Percentiles rank a stretch among this genome's conserved stretches.
phyloP scores from a whole-genome alignment of 129 eudicot species.

The Pulicaria dysenterica region DNA sequence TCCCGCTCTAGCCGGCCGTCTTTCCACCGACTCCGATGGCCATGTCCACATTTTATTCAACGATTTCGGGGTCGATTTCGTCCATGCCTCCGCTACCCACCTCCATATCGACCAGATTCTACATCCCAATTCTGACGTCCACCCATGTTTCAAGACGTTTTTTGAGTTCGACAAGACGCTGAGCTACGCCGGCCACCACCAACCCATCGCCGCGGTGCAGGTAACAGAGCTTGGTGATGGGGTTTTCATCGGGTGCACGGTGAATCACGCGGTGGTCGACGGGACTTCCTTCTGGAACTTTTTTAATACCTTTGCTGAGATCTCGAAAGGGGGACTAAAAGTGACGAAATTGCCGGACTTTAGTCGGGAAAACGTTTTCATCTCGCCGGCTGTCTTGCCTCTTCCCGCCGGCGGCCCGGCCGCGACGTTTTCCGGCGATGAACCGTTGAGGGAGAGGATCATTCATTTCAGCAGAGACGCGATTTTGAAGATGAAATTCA shows the following conservation, averaged over 20 bases:
- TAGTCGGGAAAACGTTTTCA: conserved; percentile 57
- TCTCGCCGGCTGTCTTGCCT: conserved; percentile 57
- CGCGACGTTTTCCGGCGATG: conserved; percentile 76
- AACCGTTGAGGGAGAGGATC: conserved; percentile 68
- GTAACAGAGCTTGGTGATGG: conserved; percentile 76
- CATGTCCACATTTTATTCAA: conserved; percentile 63
- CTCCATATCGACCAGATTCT: conserved; percentile 24
- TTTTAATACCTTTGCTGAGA: conserved; percentile 78
- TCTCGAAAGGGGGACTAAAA: conserved; percentile 43
- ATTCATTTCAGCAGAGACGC: conserved; percentile 75
- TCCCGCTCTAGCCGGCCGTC: conserved; percentile 81
- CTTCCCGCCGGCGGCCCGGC: conserved; percentile 70
- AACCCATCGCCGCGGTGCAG: conserved; percentile 73
- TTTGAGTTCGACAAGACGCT: conserved; percentile 72
- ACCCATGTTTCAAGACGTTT: conserved; percentile 48
- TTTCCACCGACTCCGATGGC: conserved; percentile 54
- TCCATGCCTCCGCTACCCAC: conserved; percentile 53
- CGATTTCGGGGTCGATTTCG: conserved; percentile 59
- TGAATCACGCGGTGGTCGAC: conserved; percentile 80
- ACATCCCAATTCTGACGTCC: conserved; percentile 42
- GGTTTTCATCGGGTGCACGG: conserved; percentile 68
- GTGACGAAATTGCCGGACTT: conserved; percentile 55
- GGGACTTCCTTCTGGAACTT: conserved; percentile 92
- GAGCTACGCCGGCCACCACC: conserved; percentile 75
- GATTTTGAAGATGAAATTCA: conserved; percentile 57